Evolutionary conservation across 352 stramenopile genomes (phyloP).

Genomic region (Pythium utonaiense): DNA sequence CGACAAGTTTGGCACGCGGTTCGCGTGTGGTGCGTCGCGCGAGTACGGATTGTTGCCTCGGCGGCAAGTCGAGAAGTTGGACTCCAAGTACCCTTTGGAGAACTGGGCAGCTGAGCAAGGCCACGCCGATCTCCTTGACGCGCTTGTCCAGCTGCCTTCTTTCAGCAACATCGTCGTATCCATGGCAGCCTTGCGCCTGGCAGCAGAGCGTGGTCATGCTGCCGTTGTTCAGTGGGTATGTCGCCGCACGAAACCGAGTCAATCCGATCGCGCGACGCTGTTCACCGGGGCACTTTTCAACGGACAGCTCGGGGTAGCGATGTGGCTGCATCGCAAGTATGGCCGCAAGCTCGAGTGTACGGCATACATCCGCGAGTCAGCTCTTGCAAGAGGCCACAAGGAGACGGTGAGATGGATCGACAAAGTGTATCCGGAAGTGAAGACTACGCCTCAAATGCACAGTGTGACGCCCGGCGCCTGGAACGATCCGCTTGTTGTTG

Average conservation of each 20-base stretch:
- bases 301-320: conserved; percentile 15
- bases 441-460: not conserved
- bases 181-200: conserved; percentile 7
- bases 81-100: conserved; percentile 11
- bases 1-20: not conserved
- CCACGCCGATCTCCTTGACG: conserved; percentile 4
- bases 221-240: conserved; percentile 18
- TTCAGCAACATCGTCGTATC: not conserved
- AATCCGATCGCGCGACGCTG: not conserved
- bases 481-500: not conserved
- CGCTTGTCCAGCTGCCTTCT: not conserved
- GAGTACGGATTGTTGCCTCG: conserved; percentile 5
- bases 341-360: conserved; percentile 2
- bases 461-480: not conserved
- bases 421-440: conserved; percentile 1
- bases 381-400: not conserved
- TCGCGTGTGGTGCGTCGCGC: conserved; percentile 2
- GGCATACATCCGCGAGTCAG: not conserved
- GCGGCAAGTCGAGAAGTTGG: not conserved
- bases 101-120: conserved; percentile 10
- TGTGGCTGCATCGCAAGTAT: conserved; percentile 6
- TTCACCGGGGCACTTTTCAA: not conserved
- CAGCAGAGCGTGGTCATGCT: conserved; percentile 15
- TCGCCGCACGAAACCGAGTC: not conserved
- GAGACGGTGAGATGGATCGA: conserved; percentile 2